Base-by-base conservation (phyloP, 176 grass and related monocot species). In the Aegilops tauschii region DNA sequence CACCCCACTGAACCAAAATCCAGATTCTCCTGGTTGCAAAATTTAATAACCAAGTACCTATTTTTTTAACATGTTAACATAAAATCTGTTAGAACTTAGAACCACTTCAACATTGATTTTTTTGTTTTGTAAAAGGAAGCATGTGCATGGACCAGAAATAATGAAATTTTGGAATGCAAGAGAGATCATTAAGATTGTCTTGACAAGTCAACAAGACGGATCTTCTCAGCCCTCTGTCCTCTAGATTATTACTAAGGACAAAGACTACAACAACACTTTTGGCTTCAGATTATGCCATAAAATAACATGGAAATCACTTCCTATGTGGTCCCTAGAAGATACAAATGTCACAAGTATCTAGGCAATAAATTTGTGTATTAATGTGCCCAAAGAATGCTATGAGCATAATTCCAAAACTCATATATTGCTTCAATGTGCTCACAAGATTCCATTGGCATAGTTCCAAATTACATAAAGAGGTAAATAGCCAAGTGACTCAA, bases 11-110 rank as follows among this genome's bases (percentile, higher is more conserved):
- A 80, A 98, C 95, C 32, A 91, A 95, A 90, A 93, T 98, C 89
- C 80, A 98, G 68, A 88, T 98, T 95, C 83, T 97, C 95, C 76
- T 76, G 82, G 42, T 93, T 98, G 91, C 89, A 95, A 92, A 91
- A 95, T 93, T 93, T 95, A 82, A 98, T 89, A 93, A 93, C 92
- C 74, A 92, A 95, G 77, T 95, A 98, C 95, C 95, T 98, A 28
- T 63, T 28, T 88, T 89, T 96, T 93, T 80, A 86, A 88, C 80
- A 68, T 85, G 81, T 84, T 59, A 93, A 95, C 32, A 86, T 39
- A 89, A 77, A 65, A 83, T 69, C 31, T 56, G 74, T 95, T 87
- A 92, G 91, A 79, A 67, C 61, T 95, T 80, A 82, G 86, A 78
- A 67, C 49, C 47, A 84, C 47, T 83, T 23, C 12, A 81, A 52